These are phyloP conservation scores for Selenicereus undatus DNA, from an alignment of 148 eudicot genomes.

Conservation along the genomic window DNA sequence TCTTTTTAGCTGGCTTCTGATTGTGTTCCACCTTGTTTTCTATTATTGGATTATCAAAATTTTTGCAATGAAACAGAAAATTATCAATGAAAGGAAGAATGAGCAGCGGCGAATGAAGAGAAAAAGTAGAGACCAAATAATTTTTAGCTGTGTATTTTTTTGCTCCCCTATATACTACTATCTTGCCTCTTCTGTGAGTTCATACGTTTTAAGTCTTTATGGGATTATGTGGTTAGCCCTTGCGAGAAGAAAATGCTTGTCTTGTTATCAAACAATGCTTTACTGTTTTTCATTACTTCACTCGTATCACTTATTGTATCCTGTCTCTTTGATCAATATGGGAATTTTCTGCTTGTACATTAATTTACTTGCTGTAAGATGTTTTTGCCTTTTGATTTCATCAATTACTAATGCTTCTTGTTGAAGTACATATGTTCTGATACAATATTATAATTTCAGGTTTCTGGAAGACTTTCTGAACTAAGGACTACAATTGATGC, in stretches of 20 bases:
- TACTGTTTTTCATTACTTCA: background rate
- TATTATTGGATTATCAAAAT: background rate
- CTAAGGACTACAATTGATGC: slow-evolving; percentile 84
- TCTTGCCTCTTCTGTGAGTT: background rate
- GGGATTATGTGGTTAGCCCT: background rate
- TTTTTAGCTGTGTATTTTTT: too few relatives aligned
- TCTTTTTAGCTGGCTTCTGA: too few relatives aligned
- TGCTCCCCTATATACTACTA: background rate
- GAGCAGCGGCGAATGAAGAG: background rate
- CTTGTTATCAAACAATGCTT: too few relatives aligned
- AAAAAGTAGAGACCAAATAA: too few relatives aligned
- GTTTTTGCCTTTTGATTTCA: too few relatives aligned
- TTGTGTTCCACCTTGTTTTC: background rate
- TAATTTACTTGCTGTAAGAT: background rate
- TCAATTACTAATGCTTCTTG: background rate
- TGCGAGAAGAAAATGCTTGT: background rate
- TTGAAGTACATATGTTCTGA: background rate
- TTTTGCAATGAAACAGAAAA: background rate
- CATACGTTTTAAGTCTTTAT: background rate
- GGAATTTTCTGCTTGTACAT: background rate
- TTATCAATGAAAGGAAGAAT: background rate
- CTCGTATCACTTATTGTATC: background rate
- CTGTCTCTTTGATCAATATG: background rate
- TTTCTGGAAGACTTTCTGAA: slow-evolving; percentile 73
- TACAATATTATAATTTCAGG: slow-evolving; percentile 38